Percentiles rank a stretch among this genome's conserved stretches.
These are phyloP conservation scores for Erodium texanum DNA, from an alignment of 441 rosid genomes.

Conservation along the genomic window DNA sequence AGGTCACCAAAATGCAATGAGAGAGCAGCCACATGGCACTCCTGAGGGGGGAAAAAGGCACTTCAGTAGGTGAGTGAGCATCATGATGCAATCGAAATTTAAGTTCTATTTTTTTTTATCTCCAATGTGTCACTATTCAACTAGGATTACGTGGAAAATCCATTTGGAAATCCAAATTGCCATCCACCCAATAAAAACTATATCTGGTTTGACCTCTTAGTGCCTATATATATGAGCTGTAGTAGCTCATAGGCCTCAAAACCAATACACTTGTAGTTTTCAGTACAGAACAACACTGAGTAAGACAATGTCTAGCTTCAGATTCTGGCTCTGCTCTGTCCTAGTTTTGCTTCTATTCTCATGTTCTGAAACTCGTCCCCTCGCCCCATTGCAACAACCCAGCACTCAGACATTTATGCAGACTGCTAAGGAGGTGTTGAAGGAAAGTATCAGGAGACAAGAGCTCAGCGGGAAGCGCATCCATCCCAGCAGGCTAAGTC, in stretches of 20 bases:
- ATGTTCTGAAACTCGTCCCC: conserved; percentile 29
- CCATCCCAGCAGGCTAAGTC: conserved; percentile 32
- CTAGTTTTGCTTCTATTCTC: conserved; percentile 28
- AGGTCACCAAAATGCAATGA: background rate
- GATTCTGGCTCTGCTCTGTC: conserved; percentile 22
- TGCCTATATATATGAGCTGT: background rate
- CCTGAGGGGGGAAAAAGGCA: conserved; percentile 1
- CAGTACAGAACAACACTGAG: background rate
- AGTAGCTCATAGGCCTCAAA: background rate
- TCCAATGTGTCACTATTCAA: conserved; percentile 4
- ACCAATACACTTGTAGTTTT: conserved; percentile 7
- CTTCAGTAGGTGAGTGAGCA: conserved; percentile 6
- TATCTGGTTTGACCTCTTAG: conserved; percentile 8
- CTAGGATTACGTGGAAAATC: conserved; percentile 4
- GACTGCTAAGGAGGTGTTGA: conserved; percentile 4
- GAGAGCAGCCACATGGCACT: conserved; percentile 9
- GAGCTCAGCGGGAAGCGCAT: conserved; percentile 4
- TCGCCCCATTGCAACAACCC: conserved; percentile 12
- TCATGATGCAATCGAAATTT: conserved; percentile 6
- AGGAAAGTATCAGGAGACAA: conserved; percentile 4
- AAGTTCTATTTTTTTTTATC: background rate
- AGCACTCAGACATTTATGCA: conserved; percentile 8
- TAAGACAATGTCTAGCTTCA: conserved; percentile 24
- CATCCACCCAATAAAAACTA: conserved; percentile 6
- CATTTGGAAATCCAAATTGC: conserved; percentile 7